Evolutionary conservation across 306 rosid genomes (phyloP), one percentile per base, ranked within the genome.

Genomic region (Corylus avellana): DNA sequence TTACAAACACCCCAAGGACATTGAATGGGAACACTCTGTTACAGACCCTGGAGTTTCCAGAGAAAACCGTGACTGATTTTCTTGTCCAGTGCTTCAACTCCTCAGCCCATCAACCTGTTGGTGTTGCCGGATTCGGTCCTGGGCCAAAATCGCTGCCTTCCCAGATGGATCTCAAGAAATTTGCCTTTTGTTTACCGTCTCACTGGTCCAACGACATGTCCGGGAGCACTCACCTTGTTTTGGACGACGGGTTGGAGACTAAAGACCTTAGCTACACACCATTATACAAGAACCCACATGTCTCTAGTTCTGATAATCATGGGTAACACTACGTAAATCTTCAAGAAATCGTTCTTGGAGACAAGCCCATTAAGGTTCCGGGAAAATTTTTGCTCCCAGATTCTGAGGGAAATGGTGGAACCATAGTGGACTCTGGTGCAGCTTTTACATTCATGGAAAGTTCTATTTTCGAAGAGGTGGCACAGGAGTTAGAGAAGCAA

Each of bases 111-210:
- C 97, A 91, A 62, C 97, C 97, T 1, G 75, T 92, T 16, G 98
- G 98, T 9, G 91, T 94, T 17, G 98, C 91, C 10, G 98, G 98
- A 13, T 94, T 94, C 69, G 97, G 98, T 0, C 93, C 94, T 6
- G 97, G 97, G 1, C 8, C 47, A 1, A 84, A 94, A 22, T 94
- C 97, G 14, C 77, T 92, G 32, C 98, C 98, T 0, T 72, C 86
- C 18, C 98, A 94, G 17, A 57, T 92, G 88, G 85, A 87, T 35
- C 91, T 94, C 22, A 82, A 85, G 76, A 91, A 84, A 86, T 94
- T 92, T 85, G 85, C 97, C 0, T 80, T 92, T 71, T 94, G 98
- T 32, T 75, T 94, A 7, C 47, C 87, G 25, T 88, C 97, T 63
- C 93, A 85, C 69, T 58, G 75, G 14, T 94, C 87, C 80, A 94